Evolutionary conservation across 148 eudicot species (phyloP), one percentile per base, ranked within the genome.

Genomic region (Polygonum aviculare): DNA sequence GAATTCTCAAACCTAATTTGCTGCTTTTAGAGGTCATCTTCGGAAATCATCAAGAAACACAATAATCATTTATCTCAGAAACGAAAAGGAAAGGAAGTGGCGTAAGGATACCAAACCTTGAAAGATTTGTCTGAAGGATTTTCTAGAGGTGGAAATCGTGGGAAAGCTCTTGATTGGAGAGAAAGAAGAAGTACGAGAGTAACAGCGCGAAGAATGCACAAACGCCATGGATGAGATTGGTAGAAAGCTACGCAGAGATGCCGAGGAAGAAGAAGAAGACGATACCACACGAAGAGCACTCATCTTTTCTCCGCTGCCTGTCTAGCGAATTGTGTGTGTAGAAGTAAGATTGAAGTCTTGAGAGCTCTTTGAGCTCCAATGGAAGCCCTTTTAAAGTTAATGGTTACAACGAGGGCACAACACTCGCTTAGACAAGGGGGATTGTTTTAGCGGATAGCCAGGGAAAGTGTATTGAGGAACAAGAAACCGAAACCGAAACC

Each of bases 41-140:
- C 74, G 41, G 49, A 21, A 14, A 40, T 16, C 31, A 71, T 39
- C 47, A 40, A 16, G 47, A 40, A 39, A 41, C 50, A 71, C 22
- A 7, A 39, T 71, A 39, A 71, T 40, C 49, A 71, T 21, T 16
- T 9, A 71, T 9, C 50, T 71, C 21, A 71, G 10, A 71, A 21
- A 9, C 26, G 31, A 19, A 9, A 39, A 60, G 16, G 31, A 31
- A 15, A 4, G 40, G 72, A 38, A 67, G 7, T 36, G 69, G 16
- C 19, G 44, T 36, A 3, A n/a, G 11, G 21, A 5, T 9, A 45
- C 21, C 22, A 78, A 74, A 60, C 89, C 89, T 75, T 69, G 79
- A 50, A 87, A 73, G 21, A 45, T 47, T 33, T 40, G 76, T 50
- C 76, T 79, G 50, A 47, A 38, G 47, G 62, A 67, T 47, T 75